Base-by-base conservation (phyloP, 495 filamentous ascomycete species). In the Mytilinidion resinicola region DNA sequence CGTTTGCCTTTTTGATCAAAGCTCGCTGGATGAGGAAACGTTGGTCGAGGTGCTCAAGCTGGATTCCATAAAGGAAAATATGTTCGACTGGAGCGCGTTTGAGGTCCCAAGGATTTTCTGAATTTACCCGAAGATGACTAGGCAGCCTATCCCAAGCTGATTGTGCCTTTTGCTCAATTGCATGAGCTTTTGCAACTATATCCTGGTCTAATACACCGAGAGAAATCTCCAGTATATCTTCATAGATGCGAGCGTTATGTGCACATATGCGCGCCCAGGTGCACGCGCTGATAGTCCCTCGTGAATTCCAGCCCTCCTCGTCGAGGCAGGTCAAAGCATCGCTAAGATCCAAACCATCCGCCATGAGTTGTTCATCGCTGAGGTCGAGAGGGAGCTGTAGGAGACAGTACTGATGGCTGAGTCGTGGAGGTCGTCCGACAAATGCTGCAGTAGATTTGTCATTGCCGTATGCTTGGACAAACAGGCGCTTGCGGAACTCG, bases 211-310 rank as follows among this genome's bases (percentile, higher is more conserved):
- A 69, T n/a, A 70, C 74, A 1, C 78, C 76, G 10, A 85, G 64
- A 12, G 82, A 79, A 17, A 85, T 77, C 56, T 84, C 77, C 17
- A 87, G 75, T 12, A 85, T 78, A 53, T 83, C 76, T 54, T 86
- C 84, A 14, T 78, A 67, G 9, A 81, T 73, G 4, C 74, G 57
- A 0, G 77, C 68, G 9, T 84, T 68, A 2, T 76, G 67, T 17
- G 78, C 73, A 38, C 81, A 77, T 7, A 82, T 73, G 4, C 83
- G 75, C 12, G 76, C 61, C 46, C 72, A 69, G 4, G 76, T 77
- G 35, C 73, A 74, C 25, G 72, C 64, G 25, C 75, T 56, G 9
- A 74, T 65, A 8, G 56, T 49, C 0, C 73, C 75, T 14, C 72
- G 60, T 0, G 70, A 75, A 53, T 79, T 78, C 83, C 83, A 86